phyloP scores from a whole-genome alignment of 768 basidiomycete species.

The Infundibulicybe gibba region DNA sequence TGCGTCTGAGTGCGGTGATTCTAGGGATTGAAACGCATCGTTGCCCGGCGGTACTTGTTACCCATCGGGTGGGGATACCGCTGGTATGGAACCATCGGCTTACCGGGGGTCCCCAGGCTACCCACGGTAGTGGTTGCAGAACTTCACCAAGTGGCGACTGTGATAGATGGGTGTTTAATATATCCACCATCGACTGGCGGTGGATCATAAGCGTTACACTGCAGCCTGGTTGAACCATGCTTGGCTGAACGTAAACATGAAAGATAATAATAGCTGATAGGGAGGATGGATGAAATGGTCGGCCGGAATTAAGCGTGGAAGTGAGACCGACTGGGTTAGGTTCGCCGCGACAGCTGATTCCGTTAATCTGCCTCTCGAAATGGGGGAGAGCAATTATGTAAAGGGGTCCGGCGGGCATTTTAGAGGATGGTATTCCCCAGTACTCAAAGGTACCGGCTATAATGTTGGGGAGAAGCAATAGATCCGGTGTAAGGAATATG shows the following conservation, averaged over 20 bases:
- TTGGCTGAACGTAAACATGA: constrained; percentile 20
- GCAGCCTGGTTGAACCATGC: constrained; percentile 5
- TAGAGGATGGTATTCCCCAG: constrained; percentile 21
- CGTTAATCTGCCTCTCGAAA: constrained; percentile 17
- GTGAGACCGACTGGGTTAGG: constrained; percentile 30
- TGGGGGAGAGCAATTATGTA: constrained; percentile 24
- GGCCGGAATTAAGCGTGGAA: constrained; percentile 5
- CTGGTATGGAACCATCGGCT: constrained; percentile 28
- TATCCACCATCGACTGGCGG: constrained; percentile 19
- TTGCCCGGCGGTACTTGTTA: constrained; percentile 32
- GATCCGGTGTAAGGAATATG: constrained; percentile 17
- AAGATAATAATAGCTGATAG: constrained; percentile 30
- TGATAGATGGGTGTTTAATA: too few relatives aligned
- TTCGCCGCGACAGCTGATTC: constrained; percentile 35
- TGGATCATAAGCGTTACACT: constrained; percentile 28
- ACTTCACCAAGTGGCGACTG: background rate
- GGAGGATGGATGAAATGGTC: constrained; percentile 19
- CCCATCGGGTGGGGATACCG: constrained; percentile 29
- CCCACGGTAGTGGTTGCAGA: constrained; percentile 17
- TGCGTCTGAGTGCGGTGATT: background rate
- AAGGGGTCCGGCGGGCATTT: constrained; percentile 5
- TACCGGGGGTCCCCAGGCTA: constrained; percentile 26
- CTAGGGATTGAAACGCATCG: constrained; percentile 21
- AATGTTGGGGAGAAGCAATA: constrained; percentile 22
- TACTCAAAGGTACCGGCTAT: constrained; percentile 15